phyloP scores from a whole-genome alignment of 495 filamentous ascomycete genomes.

The Penicillium daleae region DNA sequence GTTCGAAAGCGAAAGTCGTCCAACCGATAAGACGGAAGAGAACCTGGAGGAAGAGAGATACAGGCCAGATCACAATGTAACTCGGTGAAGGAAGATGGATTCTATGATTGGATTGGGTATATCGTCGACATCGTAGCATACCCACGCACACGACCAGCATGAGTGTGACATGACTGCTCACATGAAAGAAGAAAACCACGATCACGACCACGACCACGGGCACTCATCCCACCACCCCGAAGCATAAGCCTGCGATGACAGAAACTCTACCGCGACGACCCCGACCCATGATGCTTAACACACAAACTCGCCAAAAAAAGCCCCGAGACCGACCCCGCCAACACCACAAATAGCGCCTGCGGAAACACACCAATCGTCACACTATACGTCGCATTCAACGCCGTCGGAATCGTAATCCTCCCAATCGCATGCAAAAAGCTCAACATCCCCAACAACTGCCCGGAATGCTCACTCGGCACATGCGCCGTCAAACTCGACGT shows the following conservation, averaged over 20 bases:
- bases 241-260: not conserved
- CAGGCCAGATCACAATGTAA: too few relatives aligned
- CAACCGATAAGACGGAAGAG: too few relatives aligned
- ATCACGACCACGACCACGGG: not conserved
- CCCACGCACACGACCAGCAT: not conserved
- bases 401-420: slow-evolving; percentile 7
- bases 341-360: slow-evolving; percentile 7
- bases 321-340: not conserved
- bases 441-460: slow-evolving; percentile 12
- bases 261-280: not conserved
- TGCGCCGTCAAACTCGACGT: slow-evolving; percentile 14
- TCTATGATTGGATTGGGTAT: not conserved
- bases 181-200: not conserved
- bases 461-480: slow-evolving; percentile 8
- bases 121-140: not conserved
- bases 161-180: not conserved
- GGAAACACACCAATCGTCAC: slow-evolving; percentile 8
- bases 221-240: not conserved
- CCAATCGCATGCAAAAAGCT: slow-evolving; percentile 18
- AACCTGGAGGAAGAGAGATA: too few relatives aligned
- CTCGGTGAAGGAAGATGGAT: not conserved
- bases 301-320: slow-evolving; percentile 6
- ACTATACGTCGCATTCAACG: slow-evolving; percentile 15
- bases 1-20: too few relatives aligned
- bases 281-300: not conserved